Conservation (phyloP, 768 basidiomycete species). For the Agaricus sinodeliciosus region DNA sequence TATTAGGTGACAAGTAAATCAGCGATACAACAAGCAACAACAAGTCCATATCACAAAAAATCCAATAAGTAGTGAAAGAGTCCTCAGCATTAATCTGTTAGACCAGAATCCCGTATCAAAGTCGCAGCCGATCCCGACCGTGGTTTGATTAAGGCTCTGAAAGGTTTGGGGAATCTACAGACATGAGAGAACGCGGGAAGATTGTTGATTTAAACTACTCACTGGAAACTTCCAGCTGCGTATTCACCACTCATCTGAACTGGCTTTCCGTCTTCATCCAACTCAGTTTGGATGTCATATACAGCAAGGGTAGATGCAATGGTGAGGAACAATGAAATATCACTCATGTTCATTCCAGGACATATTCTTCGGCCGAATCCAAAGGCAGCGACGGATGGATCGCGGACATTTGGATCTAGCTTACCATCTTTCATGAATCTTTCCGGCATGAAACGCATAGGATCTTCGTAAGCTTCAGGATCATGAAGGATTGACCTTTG, state of each 20-base stretch:
- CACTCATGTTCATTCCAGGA: constrained; percentile 14
- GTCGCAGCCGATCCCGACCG: neutral
- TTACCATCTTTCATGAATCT: constrained; percentile 12
- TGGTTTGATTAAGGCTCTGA: neutral
- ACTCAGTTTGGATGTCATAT: neutral
- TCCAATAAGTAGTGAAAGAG: neutral
- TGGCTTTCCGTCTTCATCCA: constrained; percentile 6
- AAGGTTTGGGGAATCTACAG: neutral
- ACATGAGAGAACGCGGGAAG: neutral
- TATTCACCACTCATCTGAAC: neutral
- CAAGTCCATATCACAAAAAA: no score
- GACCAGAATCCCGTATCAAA: neutral
- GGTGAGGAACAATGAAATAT: constrained; percentile 9
- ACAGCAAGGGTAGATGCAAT: constrained; percentile 10
- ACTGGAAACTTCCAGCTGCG: neutral
- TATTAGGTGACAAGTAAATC: no score
- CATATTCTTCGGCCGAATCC: constrained; percentile 15
- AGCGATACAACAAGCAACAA: no score
- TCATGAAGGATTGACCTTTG: constrained; percentile 12
- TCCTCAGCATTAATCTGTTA: neutral
- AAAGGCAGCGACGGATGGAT: constrained; percentile 9
- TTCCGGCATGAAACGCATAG: constrained; percentile 8
- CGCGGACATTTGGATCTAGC: constrained; percentile 5
- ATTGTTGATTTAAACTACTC: neutral
- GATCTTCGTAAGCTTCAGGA: constrained; percentile 1